Evolutionary conservation across 225 moss, liverwort and hornwort genomes (phyloP).

Genomic region (Pleurozium schreberi): DNA sequence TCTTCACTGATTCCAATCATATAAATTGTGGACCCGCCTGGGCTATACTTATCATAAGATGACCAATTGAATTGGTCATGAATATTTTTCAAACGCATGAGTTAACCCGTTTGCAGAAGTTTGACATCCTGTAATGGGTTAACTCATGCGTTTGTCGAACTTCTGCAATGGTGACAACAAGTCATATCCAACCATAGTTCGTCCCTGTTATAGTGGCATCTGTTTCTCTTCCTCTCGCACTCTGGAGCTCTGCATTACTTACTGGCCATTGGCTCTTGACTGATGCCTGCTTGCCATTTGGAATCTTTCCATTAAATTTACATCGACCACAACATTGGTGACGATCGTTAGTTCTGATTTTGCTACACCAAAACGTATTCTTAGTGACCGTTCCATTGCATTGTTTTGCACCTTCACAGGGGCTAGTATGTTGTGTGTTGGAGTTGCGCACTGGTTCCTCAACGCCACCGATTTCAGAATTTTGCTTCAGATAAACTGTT

Average conservation of each 20-base stretch:
- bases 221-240: background rate
- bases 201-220: background rate
- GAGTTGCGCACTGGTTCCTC: background rate
- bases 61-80: background rate
- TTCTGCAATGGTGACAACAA: background rate
- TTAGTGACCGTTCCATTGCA: background rate
- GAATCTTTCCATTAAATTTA: background rate
- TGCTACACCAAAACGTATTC: background rate
- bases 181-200: background rate
- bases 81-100: background rate
- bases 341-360: background rate
- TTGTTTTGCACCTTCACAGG: background rate
- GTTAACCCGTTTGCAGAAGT: too few species aligned
- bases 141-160: background rate
- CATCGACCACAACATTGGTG: background rate
- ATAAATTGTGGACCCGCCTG: background rate
- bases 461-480: background rate
- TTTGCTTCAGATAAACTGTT: background rate
- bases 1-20: background rate
- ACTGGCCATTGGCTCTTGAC: background rate
- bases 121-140: too few species aligned
- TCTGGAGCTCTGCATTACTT: background rate
- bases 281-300: background rate
- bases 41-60: background rate
- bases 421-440: background rate